These are phyloP conservation scores for Nakaseomyces kungkrabaensis DNA, from an alignment of 1,139 yeast species.

Conservation along the genomic window DNA sequence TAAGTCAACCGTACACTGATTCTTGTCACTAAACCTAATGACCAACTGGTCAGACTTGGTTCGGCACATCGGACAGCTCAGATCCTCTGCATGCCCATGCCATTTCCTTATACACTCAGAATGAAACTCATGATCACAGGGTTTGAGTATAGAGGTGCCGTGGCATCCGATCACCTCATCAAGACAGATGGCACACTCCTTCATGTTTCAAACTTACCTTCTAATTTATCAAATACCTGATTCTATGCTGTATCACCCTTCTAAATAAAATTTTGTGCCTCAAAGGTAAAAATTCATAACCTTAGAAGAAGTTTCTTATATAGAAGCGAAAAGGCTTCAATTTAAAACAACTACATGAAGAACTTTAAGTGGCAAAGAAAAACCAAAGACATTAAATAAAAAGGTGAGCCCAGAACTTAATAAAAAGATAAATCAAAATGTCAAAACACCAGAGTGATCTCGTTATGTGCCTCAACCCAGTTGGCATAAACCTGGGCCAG, in stretches of 20 bases:
- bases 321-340: background rate
- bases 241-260: too few relatives aligned
- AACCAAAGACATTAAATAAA: background rate
- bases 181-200: slow-evolving; percentile 27
- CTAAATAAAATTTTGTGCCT: too few relatives aligned
- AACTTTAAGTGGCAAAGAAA: slow-evolving; percentile 8
- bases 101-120: slow-evolving; percentile 23
- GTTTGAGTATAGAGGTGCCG: slow-evolving; percentile 14
- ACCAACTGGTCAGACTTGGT: slow-evolving; percentile 11
- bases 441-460: slow-evolving; percentile 87
- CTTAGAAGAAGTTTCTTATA: too few relatives aligned
- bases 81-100: slow-evolving; percentile 21
- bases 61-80: slow-evolving; percentile 26
- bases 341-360: too few relatives aligned
- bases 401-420: background rate
- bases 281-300: too few relatives aligned
- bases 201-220: slow-evolving; percentile 5
- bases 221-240: too few relatives aligned
- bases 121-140: slow-evolving; percentile 25
- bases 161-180: slow-evolving; percentile 17
- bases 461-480: slow-evolving; percentile 75
- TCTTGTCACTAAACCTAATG: slow-evolving; percentile 1
- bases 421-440: slow-evolving; percentile 37
- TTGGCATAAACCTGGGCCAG: slow-evolving; percentile 62
- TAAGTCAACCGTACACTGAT: slow-evolving; percentile 8